These are phyloP conservation scores for Crithidia mellificae DNA, from an alignment of 208 protist genomes.

Conservation along the genomic window DNA sequence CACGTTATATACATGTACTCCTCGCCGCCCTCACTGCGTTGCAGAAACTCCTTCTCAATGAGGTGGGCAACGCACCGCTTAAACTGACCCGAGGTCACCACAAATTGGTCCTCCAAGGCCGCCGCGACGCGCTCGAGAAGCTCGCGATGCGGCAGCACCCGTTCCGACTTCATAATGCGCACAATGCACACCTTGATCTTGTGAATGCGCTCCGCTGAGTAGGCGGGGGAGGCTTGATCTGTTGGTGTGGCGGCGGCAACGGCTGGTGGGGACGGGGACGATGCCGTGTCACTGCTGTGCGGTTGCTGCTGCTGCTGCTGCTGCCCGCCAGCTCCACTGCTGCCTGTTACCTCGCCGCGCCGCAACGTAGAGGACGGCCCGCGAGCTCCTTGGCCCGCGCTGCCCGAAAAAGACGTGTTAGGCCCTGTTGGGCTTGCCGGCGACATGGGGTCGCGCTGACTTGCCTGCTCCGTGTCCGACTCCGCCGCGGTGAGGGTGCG, in stretches of 20 bases:
- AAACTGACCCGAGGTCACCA: slow-evolving; percentile 45
- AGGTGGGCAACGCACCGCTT: slow-evolving; percentile 52
- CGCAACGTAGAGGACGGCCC: background rate
- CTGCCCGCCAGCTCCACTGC: background rate
- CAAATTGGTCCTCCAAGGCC: slow-evolving; percentile 26
- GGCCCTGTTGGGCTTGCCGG: slow-evolving; percentile 4
- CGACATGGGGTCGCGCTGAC: slow-evolving; percentile 15
- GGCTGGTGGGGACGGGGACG: no score
- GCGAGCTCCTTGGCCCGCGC: background rate
- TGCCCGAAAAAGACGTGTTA: background rate
- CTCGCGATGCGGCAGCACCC: slow-evolving; percentile 39
- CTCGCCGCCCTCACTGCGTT: slow-evolving; percentile 36
- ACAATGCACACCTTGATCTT: slow-evolving; percentile 63
- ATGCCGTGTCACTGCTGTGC: no score
- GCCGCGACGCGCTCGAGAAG: slow-evolving; percentile 37
- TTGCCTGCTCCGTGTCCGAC: slow-evolving; percentile 11
- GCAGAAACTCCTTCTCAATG: slow-evolving; percentile 68
- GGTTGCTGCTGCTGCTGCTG: background rate
- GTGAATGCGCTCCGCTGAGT: slow-evolving; percentile 32
- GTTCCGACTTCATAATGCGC: slow-evolving; percentile 51
- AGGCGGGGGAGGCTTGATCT: slow-evolving; percentile 11
- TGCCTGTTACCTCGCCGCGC: background rate
- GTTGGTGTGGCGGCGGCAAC: background rate
- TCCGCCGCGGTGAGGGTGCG: slow-evolving; percentile 22
- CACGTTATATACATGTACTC: slow-evolving; percentile 59